phyloP scores from a whole-genome alignment of 129 eudicot species.

The Saussurea involucrata region DNA sequence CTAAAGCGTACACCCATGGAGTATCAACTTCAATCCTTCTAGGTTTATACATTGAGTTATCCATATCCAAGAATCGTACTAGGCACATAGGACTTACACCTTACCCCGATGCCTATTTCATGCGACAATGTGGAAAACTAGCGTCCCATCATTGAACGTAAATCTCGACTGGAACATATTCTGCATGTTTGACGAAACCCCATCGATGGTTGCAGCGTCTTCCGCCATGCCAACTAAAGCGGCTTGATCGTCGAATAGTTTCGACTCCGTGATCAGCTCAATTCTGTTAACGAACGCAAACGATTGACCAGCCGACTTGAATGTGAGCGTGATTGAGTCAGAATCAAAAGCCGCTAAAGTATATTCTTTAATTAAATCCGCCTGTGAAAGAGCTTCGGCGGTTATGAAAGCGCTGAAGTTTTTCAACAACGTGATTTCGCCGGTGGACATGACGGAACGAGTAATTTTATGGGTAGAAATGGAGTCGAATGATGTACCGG shows the following conservation, averaged over 20 bases:
- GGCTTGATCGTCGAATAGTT: conserved; percentile 41
- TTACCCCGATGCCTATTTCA: too few relatives aligned
- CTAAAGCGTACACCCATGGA: too few relatives aligned
- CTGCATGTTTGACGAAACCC: conserved; percentile 24
- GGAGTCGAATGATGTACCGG: conserved; percentile 49
- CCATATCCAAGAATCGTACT: too few relatives aligned
- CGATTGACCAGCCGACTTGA: conserved; percentile 47
- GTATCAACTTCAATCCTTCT: too few relatives aligned
- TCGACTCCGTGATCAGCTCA: conserved; percentile 48
- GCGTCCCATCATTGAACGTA: too few relatives aligned
- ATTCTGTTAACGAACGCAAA: conserved; percentile 78
- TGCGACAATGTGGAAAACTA: too few relatives aligned
- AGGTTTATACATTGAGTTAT: too few relatives aligned
- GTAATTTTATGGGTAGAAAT: conserved; percentile 68
- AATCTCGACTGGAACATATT: conserved; percentile 56
- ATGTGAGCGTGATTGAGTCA: conserved; percentile 32
- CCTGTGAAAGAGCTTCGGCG: conserved; percentile 61
- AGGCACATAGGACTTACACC: too few relatives aligned
- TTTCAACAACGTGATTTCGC: conserved; percentile 45
- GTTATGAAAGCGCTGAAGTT: conserved; percentile 67
- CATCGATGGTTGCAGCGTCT: conserved; percentile 24
- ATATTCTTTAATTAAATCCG: conserved; percentile 59
- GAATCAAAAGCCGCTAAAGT: conserved; percentile 31
- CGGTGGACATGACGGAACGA: conserved; percentile 44
- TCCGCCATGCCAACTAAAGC: conserved; percentile 40